Evolutionary conservation across 257 asterid species (phyloP), one percentile per base, ranked within the genome.

Genomic region (Misopates orontium): DNA sequence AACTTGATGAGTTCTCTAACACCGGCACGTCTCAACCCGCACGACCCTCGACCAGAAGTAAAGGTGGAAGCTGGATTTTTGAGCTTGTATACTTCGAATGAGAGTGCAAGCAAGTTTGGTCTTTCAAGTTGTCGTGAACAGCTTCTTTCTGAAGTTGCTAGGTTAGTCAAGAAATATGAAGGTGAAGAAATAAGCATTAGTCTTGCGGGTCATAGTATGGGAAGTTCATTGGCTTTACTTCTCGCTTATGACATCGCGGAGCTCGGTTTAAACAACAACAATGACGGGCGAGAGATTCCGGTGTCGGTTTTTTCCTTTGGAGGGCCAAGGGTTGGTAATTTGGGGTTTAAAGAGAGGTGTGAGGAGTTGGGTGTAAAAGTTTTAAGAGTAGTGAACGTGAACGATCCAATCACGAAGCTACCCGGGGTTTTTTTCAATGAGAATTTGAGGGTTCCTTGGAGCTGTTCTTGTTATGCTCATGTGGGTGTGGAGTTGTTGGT

Each of bases 261-360:
- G 70, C 79, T 87, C 0, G 90, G 92, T 3, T 22, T 87, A 47
- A 87, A 81, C 28, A 18, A 49, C 8, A 31, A 56, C 11, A 28
- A 61, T 1, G 32, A 61, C 2, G 32, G 9, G 0, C 47, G 49
- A 14, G 21, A 66, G 1, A 7, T 81, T 1, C 90, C 88, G 3
- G 73, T 87, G 11, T 76, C 95, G 0, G 90, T 81, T 39, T 87
- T 85, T 16, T 87, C 95, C 0, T 87, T 85, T 15, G 92, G 90
- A 32, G 92, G 95, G 32, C 95, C 92, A 18, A 73, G 92, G 32
- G 95, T 87, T 20, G 95, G 95, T 18, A 87, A 87, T 51, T 70
- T 72, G 9, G 80, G 80, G 16, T 87, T 87, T 60, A 87, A 87
- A 44, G 81, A 79, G 60, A 79, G 95, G 44, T 87, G 90, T 36